Percentiles rank a stretch among this genome's conserved stretches.
Evolutionary conservation across 192 early-diverging fungal genomes (phyloP).

Genomic region (Lobosporangium transversale): DNA sequence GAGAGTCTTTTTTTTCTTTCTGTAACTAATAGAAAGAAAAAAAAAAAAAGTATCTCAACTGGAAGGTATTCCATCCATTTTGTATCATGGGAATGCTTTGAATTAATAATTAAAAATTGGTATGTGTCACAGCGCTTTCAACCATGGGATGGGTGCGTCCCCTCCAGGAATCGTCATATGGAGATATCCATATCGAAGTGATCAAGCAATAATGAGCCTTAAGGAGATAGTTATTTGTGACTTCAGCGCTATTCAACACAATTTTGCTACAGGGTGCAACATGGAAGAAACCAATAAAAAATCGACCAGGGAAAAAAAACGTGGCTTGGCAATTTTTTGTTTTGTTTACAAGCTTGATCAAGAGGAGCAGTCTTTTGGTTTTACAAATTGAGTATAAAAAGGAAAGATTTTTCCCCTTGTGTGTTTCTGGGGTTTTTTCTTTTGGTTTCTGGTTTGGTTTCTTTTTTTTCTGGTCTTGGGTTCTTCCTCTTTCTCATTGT

Average conservation of each 20-base stretch:
- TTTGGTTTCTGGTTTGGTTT: conserved; percentile 50
- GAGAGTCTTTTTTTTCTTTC: not conserved
- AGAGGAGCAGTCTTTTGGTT: too few relatives aligned
- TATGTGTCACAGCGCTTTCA: conserved; percentile 30
- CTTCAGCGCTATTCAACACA: not conserved
- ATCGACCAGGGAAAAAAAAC: too few relatives aligned
- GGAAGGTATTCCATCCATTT: too few relatives aligned
- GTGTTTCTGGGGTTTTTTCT: conserved; percentile 50
- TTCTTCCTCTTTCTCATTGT: conserved; percentile 18
- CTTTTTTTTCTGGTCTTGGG: conserved; percentile 34
- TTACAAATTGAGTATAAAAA: conserved; percentile 4
- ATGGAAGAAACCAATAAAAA: too few relatives aligned
- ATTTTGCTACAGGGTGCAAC: too few relatives aligned
- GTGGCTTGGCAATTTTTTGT: too few relatives aligned
- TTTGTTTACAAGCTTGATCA: too few relatives aligned
- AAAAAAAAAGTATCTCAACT: too few relatives aligned
- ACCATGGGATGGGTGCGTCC: conserved; percentile 19
- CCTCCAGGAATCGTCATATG: conserved; percentile 13
- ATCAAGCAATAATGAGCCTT: not conserved
- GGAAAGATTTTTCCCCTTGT: conserved; percentile 11
- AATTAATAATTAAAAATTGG: too few relatives aligned
- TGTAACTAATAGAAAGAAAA: not conserved
- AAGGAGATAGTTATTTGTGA: too few relatives aligned
- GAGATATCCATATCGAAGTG: conserved; percentile 12
- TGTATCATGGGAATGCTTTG: too few relatives aligned